phyloP scores from a whole-genome alignment of 2,329 filamentous ascomycete genomes.

The Xylaria polymorpha region DNA sequence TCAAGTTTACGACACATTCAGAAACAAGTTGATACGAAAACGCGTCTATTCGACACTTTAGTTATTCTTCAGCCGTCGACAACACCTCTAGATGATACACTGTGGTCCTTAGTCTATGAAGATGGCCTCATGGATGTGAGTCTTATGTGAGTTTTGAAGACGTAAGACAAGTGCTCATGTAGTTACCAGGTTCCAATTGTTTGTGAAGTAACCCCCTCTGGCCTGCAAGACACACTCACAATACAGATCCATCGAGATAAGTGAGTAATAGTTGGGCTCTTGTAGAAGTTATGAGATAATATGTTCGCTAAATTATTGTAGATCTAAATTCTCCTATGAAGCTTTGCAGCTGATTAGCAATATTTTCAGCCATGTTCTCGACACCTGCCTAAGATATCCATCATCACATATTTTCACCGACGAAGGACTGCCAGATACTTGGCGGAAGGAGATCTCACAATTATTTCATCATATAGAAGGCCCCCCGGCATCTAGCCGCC shows the following conservation, averaged over 20 bases:
- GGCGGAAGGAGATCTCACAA: constrained; percentile 37
- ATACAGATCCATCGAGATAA: constrained; percentile 73
- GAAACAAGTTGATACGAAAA: constrained; percentile 55
- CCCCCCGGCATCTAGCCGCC: not conserved
- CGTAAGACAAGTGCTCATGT: constrained; percentile 37
- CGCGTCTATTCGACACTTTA: constrained; percentile 80
- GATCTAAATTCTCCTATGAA: constrained; percentile 42
- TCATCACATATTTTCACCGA: constrained; percentile 44
- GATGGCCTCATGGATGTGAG: constrained; percentile 74
- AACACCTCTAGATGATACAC: constrained; percentile 63
- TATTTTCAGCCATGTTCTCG: constrained; percentile 47
- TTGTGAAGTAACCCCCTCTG: constrained; percentile 75
- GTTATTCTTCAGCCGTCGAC: constrained; percentile 79
- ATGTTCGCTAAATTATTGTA: constrained; percentile 39
- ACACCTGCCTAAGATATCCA: constrained; percentile 47
- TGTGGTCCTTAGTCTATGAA: constrained; percentile 70
- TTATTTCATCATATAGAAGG: constrained; percentile 41
- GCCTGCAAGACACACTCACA: constrained; percentile 62
- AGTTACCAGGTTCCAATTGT: constrained; percentile 72
- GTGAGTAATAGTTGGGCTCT: constrained; percentile 47
- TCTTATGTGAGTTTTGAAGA: constrained; percentile 19
- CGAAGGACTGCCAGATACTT: constrained; percentile 38
- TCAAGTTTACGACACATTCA: constrained; percentile 80
- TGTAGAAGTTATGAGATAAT: not conserved
- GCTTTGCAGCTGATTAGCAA: constrained; percentile 43